Evolutionary conservation across 202 grass and related monocot species (phyloP).

Genomic region (Zoysia matrella): DNA sequence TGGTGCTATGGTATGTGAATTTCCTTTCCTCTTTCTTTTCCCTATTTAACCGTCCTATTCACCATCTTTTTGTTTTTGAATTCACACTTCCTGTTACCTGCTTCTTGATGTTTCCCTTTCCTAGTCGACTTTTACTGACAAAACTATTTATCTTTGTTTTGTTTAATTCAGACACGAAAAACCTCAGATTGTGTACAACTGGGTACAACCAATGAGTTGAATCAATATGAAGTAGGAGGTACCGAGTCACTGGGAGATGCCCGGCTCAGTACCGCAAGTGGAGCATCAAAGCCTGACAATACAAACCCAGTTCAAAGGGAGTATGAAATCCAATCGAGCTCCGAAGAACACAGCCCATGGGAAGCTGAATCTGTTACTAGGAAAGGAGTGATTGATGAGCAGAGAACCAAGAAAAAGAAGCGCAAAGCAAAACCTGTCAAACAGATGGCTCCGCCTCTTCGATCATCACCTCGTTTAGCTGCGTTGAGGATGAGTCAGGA

Average conservation of each 20-base stretch:
- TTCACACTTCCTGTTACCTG: slow-evolving; percentile 30
- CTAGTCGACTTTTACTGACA: neutral
- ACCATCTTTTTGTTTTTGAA: slow-evolving; percentile 19
- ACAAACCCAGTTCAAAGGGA: slow-evolving; percentile 12
- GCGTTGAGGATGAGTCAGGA: slow-evolving; percentile 47
- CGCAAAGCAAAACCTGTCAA: slow-evolving; percentile 47
- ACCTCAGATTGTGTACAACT: slow-evolving; percentile 32
- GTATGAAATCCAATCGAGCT: slow-evolving; percentile 10
- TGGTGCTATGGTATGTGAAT: slow-evolving; percentile 19
- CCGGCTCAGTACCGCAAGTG: neutral
- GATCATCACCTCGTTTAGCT: slow-evolving; percentile 67
- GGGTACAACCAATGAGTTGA: slow-evolving; percentile 21
- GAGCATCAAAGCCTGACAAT: slow-evolving; percentile 6
- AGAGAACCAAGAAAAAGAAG: slow-evolving; percentile 42
- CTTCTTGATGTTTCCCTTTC: slow-evolving; percentile 3
- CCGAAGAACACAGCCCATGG: neutral
- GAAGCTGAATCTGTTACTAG: slow-evolving; percentile 26
- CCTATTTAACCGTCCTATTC: neutral
- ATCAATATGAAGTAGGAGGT: neutral
- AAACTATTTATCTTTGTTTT: slow-evolving; percentile 39
- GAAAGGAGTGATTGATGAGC: slow-evolving; percentile 35
- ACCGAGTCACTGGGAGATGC: neutral
- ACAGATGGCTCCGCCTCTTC: slow-evolving; percentile 41
- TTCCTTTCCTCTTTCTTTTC: neutral
- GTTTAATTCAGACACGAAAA: slow-evolving; percentile 34